A percentile compares a stretch with the other conserved stretches of the same genome.
phyloP scores from a whole-genome alignment of 371 early-diverging fungal genomes.

The Blakeslea trispora region DNA sequence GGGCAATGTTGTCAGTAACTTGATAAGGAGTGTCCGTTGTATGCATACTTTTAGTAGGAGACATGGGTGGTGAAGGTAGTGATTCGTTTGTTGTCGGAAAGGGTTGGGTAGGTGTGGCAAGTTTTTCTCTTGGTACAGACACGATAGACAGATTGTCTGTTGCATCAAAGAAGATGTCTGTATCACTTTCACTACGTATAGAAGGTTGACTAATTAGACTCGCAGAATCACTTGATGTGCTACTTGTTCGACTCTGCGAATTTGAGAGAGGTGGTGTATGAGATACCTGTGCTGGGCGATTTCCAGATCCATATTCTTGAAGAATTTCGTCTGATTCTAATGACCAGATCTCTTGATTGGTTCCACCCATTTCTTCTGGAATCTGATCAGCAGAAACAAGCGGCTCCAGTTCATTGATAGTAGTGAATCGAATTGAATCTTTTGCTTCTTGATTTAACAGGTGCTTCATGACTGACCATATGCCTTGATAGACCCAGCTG shows the following conservation, averaged over 20 bases:
- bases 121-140: background rate
- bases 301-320: slow-evolving; percentile 34
- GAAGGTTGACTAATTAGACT: background rate
- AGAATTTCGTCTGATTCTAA: slow-evolving; percentile 34
- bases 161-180: slow-evolving; percentile 38
- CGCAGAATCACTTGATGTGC: background rate
- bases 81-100: background rate
- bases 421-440: slow-evolving; percentile 36
- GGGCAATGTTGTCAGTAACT: too few relatives aligned
- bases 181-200: background rate
- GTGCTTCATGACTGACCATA: slow-evolving; percentile 47
- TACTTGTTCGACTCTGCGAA: background rate
- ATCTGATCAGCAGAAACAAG: slow-evolving; percentile 29
- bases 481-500: slow-evolving; percentile 51
- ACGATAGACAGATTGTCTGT: slow-evolving; percentile 12
- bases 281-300: slow-evolving; percentile 5
- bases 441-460: slow-evolving; percentile 42
- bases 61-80: too few relatives aligned
- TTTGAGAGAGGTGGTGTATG: slow-evolving; percentile 17
- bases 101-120: background rate
- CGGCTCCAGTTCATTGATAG: slow-evolving; percentile 26
- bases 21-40: too few relatives aligned
- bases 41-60: too few relatives aligned
- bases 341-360: slow-evolving; percentile 34
- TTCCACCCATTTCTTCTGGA: slow-evolving; percentile 39